Conservation (phyloP, 768 basidiomycete species). For the Leccinum fibrillosum region DNA sequence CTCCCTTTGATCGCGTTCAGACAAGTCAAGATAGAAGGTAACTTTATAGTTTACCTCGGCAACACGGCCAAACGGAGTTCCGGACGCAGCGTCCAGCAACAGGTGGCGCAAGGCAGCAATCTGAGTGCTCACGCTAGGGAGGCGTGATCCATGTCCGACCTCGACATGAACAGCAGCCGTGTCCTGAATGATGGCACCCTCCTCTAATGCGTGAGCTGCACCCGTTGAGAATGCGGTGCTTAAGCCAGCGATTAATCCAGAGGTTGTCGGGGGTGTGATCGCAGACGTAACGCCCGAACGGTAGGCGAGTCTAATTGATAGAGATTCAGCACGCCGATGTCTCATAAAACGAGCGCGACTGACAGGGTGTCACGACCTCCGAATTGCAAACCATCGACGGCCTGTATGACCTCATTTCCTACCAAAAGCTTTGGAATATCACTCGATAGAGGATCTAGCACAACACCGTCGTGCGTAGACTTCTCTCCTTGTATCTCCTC, state of each 20-base stretch:
- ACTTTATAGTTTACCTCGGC: conserved; percentile 35
- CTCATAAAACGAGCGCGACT: conserved; percentile 14
- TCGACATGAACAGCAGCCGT: conserved; percentile 60
- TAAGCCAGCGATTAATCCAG: conserved; percentile 53
- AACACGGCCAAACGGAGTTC: conserved; percentile 39
- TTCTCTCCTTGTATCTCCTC: conserved; percentile 53
- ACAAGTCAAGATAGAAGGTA: not conserved
- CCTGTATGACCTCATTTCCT: conserved; percentile 46
- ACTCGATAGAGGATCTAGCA: conserved; percentile 40
- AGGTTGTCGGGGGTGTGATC: conserved; percentile 53
- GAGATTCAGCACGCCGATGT: conserved; percentile 1
- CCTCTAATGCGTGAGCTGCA: conserved; percentile 50
- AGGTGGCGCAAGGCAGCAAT: conserved; percentile 70
- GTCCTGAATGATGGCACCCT: conserved; percentile 59
- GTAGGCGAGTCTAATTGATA: conserved; percentile 56
- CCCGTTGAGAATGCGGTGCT: conserved; percentile 58
- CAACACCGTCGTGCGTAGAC: conserved; percentile 56
- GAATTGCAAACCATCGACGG: conserved; percentile 73
- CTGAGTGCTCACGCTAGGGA: conserved; percentile 71
- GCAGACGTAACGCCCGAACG: conserved; percentile 61
- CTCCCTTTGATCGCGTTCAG: conserved; percentile 41
- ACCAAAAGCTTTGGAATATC: conserved; percentile 34
- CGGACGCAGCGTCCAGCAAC: conserved; percentile 38
- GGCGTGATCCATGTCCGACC: conserved; percentile 39
- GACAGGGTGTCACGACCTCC: conserved; percentile 57